Evolutionary conservation across 495 filamentous ascomycete genomes (phyloP), one percentile per base, ranked within the genome.

Genomic region (Podospora pseudocomata): DNA sequence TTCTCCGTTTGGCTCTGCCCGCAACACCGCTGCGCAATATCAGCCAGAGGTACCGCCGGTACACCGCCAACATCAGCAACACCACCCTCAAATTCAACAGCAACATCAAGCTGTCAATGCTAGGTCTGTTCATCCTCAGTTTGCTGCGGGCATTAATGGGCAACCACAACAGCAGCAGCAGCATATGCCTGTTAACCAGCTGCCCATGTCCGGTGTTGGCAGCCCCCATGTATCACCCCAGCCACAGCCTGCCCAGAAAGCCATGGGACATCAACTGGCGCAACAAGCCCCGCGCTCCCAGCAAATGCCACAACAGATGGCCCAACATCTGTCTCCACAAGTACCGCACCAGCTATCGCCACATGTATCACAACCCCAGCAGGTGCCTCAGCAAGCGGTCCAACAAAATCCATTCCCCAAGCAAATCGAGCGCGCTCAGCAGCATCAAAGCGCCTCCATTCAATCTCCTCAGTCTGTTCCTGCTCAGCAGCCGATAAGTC

Each of bases 211-310:
- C 23, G 60, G 54, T 62, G 70, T 72, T 57, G 65, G 30, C 23
- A 72, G 64, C 54, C 70, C 67, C 28, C 65, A 49, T 65, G 61
- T 27, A 26, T 60, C 60, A 30, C 16, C 57, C 2, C 69, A 71
- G 19, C 76, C 80, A 19, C 82, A 78, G 39, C 81, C 72, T 67
- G 65, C 74, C 11, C 79, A 49, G 39, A 49, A 16, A 16, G 39
- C 39, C 39, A 49, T 49, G 39, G 39, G 9, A 49, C 39, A 49
- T 49, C 39, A 49, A 16, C 7, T 49, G 39, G 39, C 39, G 9
- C 39, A 49, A 49, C 39, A 49, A 49, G 13, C 79, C 32, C 74
- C 71, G 16, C 80, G 78, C 34, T 68, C 20, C 11, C 65, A 67
- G 56, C 68, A 64, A 16, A 15, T 49, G 1, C 26, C 39, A 11